phyloP scores from a whole-genome alignment of 2,329 filamentous ascomycete genomes.

The Talaromyces sp. region DNA sequence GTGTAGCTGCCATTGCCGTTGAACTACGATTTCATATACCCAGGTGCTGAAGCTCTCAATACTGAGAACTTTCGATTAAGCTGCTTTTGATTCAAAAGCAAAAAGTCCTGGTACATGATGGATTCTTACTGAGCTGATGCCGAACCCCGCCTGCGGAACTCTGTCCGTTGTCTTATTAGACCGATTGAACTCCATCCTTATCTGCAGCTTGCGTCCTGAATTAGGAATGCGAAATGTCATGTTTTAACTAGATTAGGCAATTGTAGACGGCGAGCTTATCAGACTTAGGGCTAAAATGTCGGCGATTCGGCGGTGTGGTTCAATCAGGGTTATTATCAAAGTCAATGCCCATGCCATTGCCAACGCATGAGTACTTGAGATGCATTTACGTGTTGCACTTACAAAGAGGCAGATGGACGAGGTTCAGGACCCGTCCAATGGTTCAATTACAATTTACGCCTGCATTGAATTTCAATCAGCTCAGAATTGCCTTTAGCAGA shows the following conservation, averaged over 20 bases:
- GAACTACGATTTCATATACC: background rate
- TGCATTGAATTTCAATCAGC: slow-evolving; percentile 21
- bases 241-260: background rate
- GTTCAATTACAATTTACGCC: background rate
- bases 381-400: background rate
- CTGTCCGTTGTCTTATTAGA: background rate
- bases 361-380: background rate
- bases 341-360: background rate
- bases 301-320: slow-evolving; percentile 4
- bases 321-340: background rate
- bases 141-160: background rate
- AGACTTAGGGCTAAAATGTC: background rate
- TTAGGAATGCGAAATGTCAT: background rate
- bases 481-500: slow-evolving; percentile 37
- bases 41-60: background rate
- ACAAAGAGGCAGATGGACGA: background rate
- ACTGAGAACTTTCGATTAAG: background rate
- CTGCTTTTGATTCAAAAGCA: background rate
- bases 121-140: background rate
- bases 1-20: slow-evolving; percentile 23
- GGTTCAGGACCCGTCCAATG: background rate
- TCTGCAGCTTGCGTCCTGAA: background rate
- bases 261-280: background rate
- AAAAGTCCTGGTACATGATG: background rate
- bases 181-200: background rate